A percentile compares a stretch with the other conserved stretches of the same genome.
These are phyloP conservation scores for Stylonectria norvegica DNA, from an alignment of 2,329 filamentous ascomycete genomes.

Conservation along the genomic window DNA sequence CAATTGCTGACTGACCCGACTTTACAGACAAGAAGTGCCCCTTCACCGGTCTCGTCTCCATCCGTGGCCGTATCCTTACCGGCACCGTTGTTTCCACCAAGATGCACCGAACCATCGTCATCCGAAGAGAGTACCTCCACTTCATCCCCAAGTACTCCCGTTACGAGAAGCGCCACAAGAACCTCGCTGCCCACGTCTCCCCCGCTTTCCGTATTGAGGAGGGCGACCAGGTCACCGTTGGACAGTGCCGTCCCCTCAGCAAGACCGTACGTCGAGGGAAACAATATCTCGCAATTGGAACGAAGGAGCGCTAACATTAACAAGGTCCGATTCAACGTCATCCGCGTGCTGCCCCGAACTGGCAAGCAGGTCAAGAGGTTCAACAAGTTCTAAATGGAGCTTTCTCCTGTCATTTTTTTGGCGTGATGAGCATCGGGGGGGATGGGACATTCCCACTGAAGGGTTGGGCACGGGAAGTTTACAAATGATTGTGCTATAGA, in stretches of 20 bases:
- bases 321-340: slow-evolving; percentile 98
- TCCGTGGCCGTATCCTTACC: slow-evolving; percentile 99
- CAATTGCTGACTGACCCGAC: slow-evolving; percentile 24
- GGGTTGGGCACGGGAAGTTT: slow-evolving; percentile 42
- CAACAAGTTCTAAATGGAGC: slow-evolving; percentile 84
- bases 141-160: slow-evolving; percentile 99
- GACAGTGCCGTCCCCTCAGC: slow-evolving; percentile 98
- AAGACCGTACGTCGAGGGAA: slow-evolving; percentile 79
- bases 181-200: slow-evolving; percentile 97
- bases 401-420: slow-evolving; percentile 53
- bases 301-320: slow-evolving; percentile 22
- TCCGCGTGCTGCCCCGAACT: slow-evolving; percentile 95
- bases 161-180: slow-evolving; percentile 99
- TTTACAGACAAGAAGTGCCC: slow-evolving; percentile 98
- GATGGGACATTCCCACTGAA: slow-evolving; percentile 36
- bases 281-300: neutral
- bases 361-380: slow-evolving; percentile 98
- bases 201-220: slow-evolving; percentile 99
- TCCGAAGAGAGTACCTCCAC: slow-evolving; percentile 99
- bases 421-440: slow-evolving; percentile 49
- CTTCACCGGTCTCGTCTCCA: slow-evolving; percentile 98
- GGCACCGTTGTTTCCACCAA: slow-evolving; percentile 99
- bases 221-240: slow-evolving; percentile 98
- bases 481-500: slow-evolving; percentile 45
- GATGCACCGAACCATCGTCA: slow-evolving; percentile 99